Evolutionary conservation across 78 protist genomes (phyloP), one percentile per base, ranked within the genome.

Genomic region (Dictyostelium brefeldianum): DNA sequence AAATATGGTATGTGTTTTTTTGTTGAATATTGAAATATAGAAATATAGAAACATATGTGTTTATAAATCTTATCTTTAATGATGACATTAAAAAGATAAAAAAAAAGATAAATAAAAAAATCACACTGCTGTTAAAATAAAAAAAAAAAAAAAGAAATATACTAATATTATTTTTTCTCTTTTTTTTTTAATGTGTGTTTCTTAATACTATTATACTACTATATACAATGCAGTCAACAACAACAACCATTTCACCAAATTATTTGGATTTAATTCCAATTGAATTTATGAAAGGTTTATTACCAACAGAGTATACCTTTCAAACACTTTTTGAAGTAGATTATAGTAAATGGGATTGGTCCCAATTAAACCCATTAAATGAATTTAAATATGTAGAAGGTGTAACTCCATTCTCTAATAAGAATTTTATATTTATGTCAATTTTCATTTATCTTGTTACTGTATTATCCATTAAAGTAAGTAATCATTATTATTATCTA

Each of bases 371-470:
- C 3, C 81, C 83, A 31, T 75, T 83, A 27, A 20, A 75, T 14
- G 62, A 85, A 51, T 85, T 85, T 29, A 56, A 75, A 27, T 85
- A 27, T 56, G 43, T 56, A 9, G 92, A 85, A 27, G 92, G 92
- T 59, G 92, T 85, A 15, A 85, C 92, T 15, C 92, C 92, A 20
- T 85, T 85, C 36, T 74, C 92, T 20, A 85, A 85, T n/a, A 85
- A 85, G 31, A 85, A 85, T 56, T 85, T 85, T 65, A 70, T 85
- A 2, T 85, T 73, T 25, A 41, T 85, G 77, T 22, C 83, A 20
- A 75, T 75, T n/a, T 43, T 75, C 29, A 0, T 47, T 18, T 85
- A 85, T 48, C 83, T 85, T 17, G 22, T 71, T 5, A 59, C 43
- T 12, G 77, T 85, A 43, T 85, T 53, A 56, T 10, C 43, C 10